Evolutionary conservation across 371 early-diverging fungal species (phyloP).

Genomic region (Rhizopus sp.): DNA sequence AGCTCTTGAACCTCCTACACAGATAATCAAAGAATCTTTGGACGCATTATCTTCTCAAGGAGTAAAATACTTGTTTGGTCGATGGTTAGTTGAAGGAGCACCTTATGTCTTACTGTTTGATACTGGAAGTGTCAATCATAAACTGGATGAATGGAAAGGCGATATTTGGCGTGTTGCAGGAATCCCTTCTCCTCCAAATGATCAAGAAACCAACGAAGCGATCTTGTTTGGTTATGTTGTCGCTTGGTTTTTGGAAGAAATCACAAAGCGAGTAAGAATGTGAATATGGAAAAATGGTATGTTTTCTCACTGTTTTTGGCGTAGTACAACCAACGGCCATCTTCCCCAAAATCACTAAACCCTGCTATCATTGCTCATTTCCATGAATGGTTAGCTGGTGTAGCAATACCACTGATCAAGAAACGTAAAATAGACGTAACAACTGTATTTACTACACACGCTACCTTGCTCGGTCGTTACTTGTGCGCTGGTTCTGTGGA

Average conservation of each 20-base stretch:
- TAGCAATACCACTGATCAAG: conserved; percentile 88
- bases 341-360: conserved; percentile 8
- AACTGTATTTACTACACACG: conserved; percentile 97
- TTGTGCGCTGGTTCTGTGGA: conserved; percentile 95
- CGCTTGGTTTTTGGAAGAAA: conserved; percentile 91
- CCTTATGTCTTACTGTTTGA: conserved; percentile 94
- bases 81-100: conserved; percentile 95
- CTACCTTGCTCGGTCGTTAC: conserved; percentile 95
- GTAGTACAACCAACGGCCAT: conserved; percentile 48
- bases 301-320: not conserved
- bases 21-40: conserved; percentile 69
- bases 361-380: conserved; percentile 93
- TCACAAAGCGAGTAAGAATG: conserved; percentile 49
- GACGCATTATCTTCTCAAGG: conserved; percentile 72
- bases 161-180: conserved; percentile 91
- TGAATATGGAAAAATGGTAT: conserved; percentile 4
- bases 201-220: conserved; percentile 91
- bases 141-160: conserved; percentile 92
- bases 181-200: conserved; percentile 90
- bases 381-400: conserved; percentile 97
- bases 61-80: conserved; percentile 82
- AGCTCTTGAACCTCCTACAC: conserved; percentile 71
- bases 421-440: conserved; percentile 86
- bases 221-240: conserved; percentile 93
- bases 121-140: conserved; percentile 68